Base-by-base conservation (phyloP, 345 rosid species). In the Aquilaria malaccensis region DNA sequence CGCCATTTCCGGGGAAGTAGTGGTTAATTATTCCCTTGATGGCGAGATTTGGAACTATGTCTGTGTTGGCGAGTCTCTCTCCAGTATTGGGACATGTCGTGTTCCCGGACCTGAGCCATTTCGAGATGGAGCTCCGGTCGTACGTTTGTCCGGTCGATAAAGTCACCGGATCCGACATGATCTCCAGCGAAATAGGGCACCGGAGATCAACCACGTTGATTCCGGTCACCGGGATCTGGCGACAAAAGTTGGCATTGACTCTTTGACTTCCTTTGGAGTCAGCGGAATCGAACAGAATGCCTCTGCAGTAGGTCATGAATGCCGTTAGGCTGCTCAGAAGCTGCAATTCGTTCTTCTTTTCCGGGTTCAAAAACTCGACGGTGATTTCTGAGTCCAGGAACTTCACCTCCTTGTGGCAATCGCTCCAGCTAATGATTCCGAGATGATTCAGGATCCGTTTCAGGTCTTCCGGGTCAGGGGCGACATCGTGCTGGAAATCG, bases 141-240 rank as follows among this genome's bases (percentile, higher is more conserved):
- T 89, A 89, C 0, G 91, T 86, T 58, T 86, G 91, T 0, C 93
- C 96, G 0, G 96, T 76, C 54, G 70, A 72, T 13, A 87, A 69
- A 51, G 79, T 74, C 30, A 89, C 94, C 0, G 94, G 96, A 69
- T 86, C 89, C 1, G 15, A 67, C 96, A 84, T 89, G 29, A 83
- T 64, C 75, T 86, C 94, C 7, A 89, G 80, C 31, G 94, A 78
- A 47, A 89, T 82, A 2, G 96, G 94, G 57, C 96, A 86, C 55
- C 75, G 83, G 52, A 89, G 79, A 81, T 84, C 91, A 57, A 86
- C 91, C 1, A 64, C 51, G 60, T 79, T 83, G 47, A 88, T 52
- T 56, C 73, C 70, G 0, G 59, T 58, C 13, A 81, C 50, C 31
- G 52, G 33, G 33, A 68, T 75, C 0, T 46, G 43, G 32, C 7